phyloP scores from a whole-genome alignment of 2,329 filamentous ascomycete species.

The Aspergillus calidoustus region DNA sequence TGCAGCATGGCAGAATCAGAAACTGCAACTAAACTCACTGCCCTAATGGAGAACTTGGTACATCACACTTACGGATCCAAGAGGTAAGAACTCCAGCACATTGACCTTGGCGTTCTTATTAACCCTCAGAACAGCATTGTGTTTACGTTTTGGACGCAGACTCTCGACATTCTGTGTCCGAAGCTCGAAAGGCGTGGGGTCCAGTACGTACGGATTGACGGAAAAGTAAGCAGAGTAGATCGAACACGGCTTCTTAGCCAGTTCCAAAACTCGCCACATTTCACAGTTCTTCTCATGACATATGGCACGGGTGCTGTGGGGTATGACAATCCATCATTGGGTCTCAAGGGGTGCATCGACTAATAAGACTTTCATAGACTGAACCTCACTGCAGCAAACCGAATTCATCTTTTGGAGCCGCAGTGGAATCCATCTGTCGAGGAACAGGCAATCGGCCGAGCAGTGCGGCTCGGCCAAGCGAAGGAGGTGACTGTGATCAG shows the following conservation, averaged over 20 bases:
- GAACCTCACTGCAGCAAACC: not conserved
- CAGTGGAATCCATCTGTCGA: not conserved
- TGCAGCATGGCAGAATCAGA: not conserved
- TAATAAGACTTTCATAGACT: not conserved
- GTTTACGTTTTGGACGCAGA: not conserved
- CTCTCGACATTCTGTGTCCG: not conserved
- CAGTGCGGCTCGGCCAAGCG: not conserved
- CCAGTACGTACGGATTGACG: not conserved
- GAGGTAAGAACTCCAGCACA: too few relatives aligned
- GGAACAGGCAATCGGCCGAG: slow-evolving; percentile 1
- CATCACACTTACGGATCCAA: not conserved
- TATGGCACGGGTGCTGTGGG: not conserved
- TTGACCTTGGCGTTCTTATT: too few relatives aligned
- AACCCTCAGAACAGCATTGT: not conserved
- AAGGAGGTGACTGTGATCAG: not conserved
- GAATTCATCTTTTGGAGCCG: not conserved
- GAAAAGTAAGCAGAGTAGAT: not conserved
- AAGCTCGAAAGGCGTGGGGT: not conserved
- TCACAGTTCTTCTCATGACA: not conserved
- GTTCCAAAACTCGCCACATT: not conserved
- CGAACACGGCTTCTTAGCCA: not conserved
- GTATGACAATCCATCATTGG: not conserved
- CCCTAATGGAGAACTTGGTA: not conserved
- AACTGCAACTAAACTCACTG: not conserved
- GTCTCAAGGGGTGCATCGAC: not conserved